Conservation (phyloP, 208 protist species). For the Trypanosomatidae sp. region DNA sequence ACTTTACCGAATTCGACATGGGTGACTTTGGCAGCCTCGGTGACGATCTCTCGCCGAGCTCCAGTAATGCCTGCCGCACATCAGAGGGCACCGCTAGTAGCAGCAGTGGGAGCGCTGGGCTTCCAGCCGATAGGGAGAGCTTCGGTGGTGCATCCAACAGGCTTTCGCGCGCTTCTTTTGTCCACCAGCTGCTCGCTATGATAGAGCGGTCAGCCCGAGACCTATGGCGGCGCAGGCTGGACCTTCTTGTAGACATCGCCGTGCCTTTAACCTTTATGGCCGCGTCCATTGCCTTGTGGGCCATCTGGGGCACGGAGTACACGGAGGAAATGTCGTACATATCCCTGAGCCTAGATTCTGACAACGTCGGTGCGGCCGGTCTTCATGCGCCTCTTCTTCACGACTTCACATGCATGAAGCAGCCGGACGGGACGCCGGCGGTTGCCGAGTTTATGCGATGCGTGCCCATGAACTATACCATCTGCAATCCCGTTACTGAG, state of each 20-base stretch:
- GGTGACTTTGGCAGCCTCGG: not conserved
- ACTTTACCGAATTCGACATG: not conserved
- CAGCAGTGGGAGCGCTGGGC: not conserved
- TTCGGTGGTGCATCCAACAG: not conserved
- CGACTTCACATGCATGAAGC: slow-evolving; percentile 21
- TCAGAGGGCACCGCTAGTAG: not conserved
- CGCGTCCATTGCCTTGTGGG: slow-evolving; percentile 35
- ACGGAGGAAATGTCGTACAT: slow-evolving; percentile 14
- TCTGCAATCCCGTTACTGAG: not conserved
- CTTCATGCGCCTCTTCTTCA: not conserved
- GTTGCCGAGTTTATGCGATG: slow-evolving; percentile 9
- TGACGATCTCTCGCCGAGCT: not conserved
- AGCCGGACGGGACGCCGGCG: not conserved
- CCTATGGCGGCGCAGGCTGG: slow-evolving; percentile 23
- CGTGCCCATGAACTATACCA: not conserved
- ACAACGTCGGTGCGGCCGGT: slow-evolving; percentile 10
- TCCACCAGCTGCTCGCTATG: slow-evolving; percentile 21
- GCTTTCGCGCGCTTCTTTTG: not conserved
- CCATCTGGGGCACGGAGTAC: slow-evolving; percentile 22
- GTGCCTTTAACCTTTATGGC: slow-evolving; percentile 46
- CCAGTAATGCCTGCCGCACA: not conserved
- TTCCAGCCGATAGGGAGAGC: not conserved
- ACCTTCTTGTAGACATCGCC: slow-evolving; percentile 33
- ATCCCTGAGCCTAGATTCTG: not conserved
- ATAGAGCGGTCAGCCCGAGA: slow-evolving; percentile 28